Evolutionary conservation across 2,329 filamentous ascomycete genomes (phyloP), one percentile per base, ranked within the genome.

Genomic region (Mycosphaerella arachidis): DNA sequence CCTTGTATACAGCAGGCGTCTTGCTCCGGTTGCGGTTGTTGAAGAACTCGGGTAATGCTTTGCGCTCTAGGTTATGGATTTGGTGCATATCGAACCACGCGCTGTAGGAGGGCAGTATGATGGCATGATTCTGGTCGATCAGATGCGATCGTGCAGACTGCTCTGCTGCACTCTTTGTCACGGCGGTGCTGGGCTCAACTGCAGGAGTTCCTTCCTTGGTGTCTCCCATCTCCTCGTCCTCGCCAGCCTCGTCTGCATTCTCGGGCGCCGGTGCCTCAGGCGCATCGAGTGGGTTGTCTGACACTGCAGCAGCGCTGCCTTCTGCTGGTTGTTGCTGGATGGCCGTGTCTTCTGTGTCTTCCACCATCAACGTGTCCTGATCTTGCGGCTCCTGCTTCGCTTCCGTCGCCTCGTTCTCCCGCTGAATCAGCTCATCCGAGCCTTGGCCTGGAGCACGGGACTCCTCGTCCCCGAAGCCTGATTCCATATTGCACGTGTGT

Each of bases 71-170:
- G 62, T 86, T 85, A 76, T 97, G 90, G 71, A 99, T 89, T 53
- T 85, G 83, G 74, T 92, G 90, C 93, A 99, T 97, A 76, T 99
- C 94, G 75, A 99, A 99, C 94, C 94, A 99, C 13, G 90, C 94
- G 73, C 92, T 95, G 77, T 99, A 99, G 74, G 93, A 97, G 24
- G 94, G 94, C 24, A 99, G 85, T 64, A 99, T 92, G 72, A 97
- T 97, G 63, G 92, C 88, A 73, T 97, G 93, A 46, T 92, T 95
- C 78, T 99, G 94, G 13, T 91, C 86, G 63, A 96, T 90, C 57
- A 99, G 86, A 71, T 97, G 92, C 68, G 93, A 90, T 66, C 93
- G 90, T 55, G 94, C 95, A 4, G 91, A 88, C 48, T 89, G 87
- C 78, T 97, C 92, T 58, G 92, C 81, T 3, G 85, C 85, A 57